Evolutionary conservation across 2,329 filamentous ascomycete species (phyloP).

Genomic region (Fonsecaea monophora): DNA sequence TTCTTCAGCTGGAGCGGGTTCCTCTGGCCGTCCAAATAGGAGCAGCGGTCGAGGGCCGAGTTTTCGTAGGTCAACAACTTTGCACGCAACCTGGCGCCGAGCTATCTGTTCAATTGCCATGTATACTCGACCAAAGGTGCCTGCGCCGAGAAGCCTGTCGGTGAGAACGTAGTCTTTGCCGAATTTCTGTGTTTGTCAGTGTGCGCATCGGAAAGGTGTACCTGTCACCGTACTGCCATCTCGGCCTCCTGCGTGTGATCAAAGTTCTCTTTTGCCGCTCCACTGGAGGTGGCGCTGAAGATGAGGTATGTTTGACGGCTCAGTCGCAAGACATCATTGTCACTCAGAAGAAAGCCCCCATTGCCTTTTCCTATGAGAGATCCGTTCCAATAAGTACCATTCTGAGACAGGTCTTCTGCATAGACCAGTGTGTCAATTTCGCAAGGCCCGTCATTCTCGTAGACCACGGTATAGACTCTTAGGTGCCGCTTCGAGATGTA

Average conservation of each 20-base stretch:
- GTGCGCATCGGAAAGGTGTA: background rate
- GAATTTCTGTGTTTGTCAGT: constrained; percentile 43
- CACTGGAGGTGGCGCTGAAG: constrained; percentile 37
- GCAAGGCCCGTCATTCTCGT: constrained; percentile 47
- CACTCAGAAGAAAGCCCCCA: constrained; percentile 47
- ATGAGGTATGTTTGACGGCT: constrained; percentile 35
- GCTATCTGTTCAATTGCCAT: constrained; percentile 48
- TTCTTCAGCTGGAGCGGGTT: constrained; percentile 37
- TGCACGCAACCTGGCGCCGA: constrained; percentile 53
- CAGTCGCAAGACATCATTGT: constrained; percentile 48
- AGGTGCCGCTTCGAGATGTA: constrained; percentile 52
- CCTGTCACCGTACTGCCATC: constrained; percentile 43
- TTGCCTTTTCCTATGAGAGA: constrained; percentile 45
- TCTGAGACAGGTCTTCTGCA: constrained; percentile 51
- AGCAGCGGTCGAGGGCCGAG: constrained; percentile 34
- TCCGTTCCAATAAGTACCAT: constrained; percentile 52
- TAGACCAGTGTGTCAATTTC: constrained; percentile 53
- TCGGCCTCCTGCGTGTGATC: constrained; percentile 45
- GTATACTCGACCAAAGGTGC: constrained; percentile 52
- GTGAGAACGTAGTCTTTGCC: constrained; percentile 47
- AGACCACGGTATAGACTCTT: constrained; percentile 52
- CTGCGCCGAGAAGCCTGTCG: constrained; percentile 50
- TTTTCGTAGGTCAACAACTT: constrained; percentile 50
- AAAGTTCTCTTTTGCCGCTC: constrained; percentile 33
- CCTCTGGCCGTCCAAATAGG: constrained; percentile 23